These are phyloP conservation scores for Monosporascus sp. DNA, from an alignment of 2,329 filamentous ascomycete species.

Conservation along the genomic window DNA sequence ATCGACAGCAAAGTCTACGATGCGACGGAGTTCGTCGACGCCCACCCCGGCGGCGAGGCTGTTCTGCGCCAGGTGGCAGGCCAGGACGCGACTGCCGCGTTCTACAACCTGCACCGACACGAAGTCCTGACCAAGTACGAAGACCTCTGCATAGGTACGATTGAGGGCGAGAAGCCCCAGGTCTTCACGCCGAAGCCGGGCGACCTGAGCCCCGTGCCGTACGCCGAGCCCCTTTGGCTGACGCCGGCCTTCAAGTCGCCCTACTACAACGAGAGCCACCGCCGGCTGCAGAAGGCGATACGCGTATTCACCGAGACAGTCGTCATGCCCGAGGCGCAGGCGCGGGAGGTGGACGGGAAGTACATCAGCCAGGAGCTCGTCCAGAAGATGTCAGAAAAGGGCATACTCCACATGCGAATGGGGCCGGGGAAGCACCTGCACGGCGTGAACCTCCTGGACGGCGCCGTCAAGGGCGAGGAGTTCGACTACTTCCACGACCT, in stretches of 20 bases:
- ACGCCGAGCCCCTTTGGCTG: conserved; percentile 81
- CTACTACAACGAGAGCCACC: conserved; percentile 75
- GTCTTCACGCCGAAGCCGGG: conserved; percentile 65
- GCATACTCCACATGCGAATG: conserved; percentile 74
- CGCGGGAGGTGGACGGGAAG: conserved; percentile 68
- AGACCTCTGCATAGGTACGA: conserved; percentile 66
- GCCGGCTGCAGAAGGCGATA: conserved; percentile 61
- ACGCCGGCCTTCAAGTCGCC: conserved; percentile 70
- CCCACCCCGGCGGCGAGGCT: conserved; percentile 75
- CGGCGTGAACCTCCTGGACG: conserved; percentile 61
- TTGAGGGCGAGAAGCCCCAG: conserved; percentile 69
- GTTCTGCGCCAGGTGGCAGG: conserved; percentile 78
- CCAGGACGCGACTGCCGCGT: conserved; percentile 72
- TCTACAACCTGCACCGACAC: conserved; percentile 89
- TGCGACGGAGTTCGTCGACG: conserved; percentile 76
- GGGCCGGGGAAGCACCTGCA: conserved; percentile 79
- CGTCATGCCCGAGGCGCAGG: conserved; percentile 67
- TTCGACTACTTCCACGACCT: conserved; percentile 87
- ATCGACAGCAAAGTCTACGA: conserved; percentile 87
- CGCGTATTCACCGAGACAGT: conserved; percentile 68
- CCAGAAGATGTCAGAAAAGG: conserved; percentile 68
- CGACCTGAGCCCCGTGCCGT: conserved; percentile 71
- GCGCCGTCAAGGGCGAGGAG: conserved; percentile 68
- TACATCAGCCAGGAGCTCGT: conserved; percentile 69
- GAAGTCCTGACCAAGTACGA: conserved; percentile 81